Evolutionary conservation across 768 basidiomycete species (phyloP), one percentile per base, ranked within the genome.

Genomic region (Tricholoma furcatifolium): DNA sequence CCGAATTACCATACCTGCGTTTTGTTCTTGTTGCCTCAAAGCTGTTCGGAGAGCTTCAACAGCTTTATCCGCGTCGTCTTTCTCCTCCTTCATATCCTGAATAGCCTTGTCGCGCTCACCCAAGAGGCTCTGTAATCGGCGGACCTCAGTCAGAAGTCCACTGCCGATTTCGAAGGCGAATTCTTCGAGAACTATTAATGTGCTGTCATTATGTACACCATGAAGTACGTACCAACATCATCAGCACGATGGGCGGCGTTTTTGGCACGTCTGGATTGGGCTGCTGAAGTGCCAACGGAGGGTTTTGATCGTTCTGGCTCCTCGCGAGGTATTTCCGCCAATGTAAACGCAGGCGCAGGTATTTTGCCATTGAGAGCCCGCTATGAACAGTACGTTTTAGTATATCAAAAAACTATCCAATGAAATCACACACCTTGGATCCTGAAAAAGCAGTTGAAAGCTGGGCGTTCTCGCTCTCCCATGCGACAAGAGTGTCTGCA

Each of bases 81-180:
- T 91, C 73, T 96, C 93, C 72, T 93, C 91, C 62, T 88, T 88
- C 80, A 89, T 85, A 63, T 91, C 90, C 68, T 92, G 87, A 42
- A 98, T 84, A 17, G 88, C 90, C 69, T 93, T 93, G 70, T 98
- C 95, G 48, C 93, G 83, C 70, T 98, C 96, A 14, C 82, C 88
- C 38, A 98, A 82, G 53, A 98, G 78, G 53, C 87, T 88, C 65
- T 98, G 96, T 36, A 98, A 77, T 38, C 96, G 80, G 41, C 95
- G 79, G 42, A 98, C 93, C 72, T 98, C 96, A 7, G 88, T 88
- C 27, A 98, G 76, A 45, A 98, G 75, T 11, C 89, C 89, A 58
- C 91, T 94, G 6, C 96, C 95, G 51, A 98, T 98, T 74, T 98
- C 96, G 62, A 97, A 95, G 36, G 96, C 96, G 61, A 98, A 98